A percentile compares a stretch with the other conserved stretches of the same genome.
These are phyloP conservation scores for Cercophora sp. DNA, from an alignment of 495 filamentous ascomycete species.

Conservation along the genomic window DNA sequence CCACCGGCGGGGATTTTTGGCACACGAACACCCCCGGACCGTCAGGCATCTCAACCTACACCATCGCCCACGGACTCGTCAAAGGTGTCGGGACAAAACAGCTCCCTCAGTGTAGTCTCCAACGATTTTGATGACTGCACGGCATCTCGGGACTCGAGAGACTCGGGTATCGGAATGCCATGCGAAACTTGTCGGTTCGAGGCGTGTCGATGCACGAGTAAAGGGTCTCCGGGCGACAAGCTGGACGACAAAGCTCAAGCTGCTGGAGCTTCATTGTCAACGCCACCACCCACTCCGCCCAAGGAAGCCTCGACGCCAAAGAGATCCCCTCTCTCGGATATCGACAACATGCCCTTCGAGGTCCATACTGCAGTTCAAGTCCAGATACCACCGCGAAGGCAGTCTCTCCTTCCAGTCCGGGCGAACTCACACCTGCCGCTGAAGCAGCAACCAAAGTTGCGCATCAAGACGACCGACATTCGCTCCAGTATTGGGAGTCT, in stretches of 20 bases:
- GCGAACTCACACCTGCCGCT: not conserved
- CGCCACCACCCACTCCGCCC: not conserved
- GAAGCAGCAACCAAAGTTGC: constrained; percentile 14
- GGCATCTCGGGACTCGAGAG: constrained; percentile 14
- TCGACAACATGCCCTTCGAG: not conserved
- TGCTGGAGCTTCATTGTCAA: not conserved
- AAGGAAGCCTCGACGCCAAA: not conserved
- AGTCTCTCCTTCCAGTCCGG: not conserved
- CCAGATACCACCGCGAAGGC: not conserved
- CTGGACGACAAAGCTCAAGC: too few relatives aligned
- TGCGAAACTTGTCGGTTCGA: constrained; percentile 16
- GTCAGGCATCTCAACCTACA: not conserved
- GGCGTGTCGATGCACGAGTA: constrained; percentile 12
- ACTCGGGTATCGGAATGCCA: constrained; percentile 23
- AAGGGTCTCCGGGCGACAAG: too few relatives aligned
- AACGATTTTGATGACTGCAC: not conserved
- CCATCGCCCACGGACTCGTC: not conserved
- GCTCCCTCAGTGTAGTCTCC: not conserved
- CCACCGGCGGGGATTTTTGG: too few relatives aligned
- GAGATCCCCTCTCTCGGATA: not conserved
- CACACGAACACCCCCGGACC: not conserved
- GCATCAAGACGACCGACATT: constrained; percentile 11
- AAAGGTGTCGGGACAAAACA: not conserved
- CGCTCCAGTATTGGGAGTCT: not conserved
- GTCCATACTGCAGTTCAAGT: not conserved